These are phyloP conservation scores for Yamadazyma spencermartinsiae DNA, from an alignment of 1,139 yeast genomes.

Conservation along the genomic window DNA sequence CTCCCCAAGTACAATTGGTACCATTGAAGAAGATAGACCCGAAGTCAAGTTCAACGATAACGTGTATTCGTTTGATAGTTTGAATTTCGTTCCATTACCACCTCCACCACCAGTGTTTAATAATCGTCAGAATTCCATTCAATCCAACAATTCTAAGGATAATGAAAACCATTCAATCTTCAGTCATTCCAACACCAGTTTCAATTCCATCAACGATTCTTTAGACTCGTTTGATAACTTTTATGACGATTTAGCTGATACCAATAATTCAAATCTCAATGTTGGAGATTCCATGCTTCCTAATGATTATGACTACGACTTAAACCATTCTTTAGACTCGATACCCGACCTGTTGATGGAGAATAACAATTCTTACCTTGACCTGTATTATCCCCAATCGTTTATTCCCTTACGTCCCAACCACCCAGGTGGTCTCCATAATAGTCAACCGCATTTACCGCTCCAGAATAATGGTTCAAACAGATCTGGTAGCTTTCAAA, in stretches of 20 bases:
- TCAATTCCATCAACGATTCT: slow-evolving; percentile 15
- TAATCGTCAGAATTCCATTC: slow-evolving; percentile 18
- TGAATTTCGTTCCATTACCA: slow-evolving; percentile 19
- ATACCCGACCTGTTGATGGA: slow-evolving; percentile 23
- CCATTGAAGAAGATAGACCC: slow-evolving; percentile 16
- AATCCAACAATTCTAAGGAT: slow-evolving; percentile 15
- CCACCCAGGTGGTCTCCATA: slow-evolving; percentile 6
- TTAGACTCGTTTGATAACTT: slow-evolving; percentile 21
- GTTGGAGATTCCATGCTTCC: neutral
- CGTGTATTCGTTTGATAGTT: slow-evolving; percentile 4
- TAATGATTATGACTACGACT: slow-evolving; percentile 27
- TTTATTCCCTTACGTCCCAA: slow-evolving; percentile 3
- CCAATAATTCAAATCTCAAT: neutral
- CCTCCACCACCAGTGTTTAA: slow-evolving; percentile 25
- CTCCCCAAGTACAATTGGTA: slow-evolving; percentile 18
- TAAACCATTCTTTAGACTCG: slow-evolving; percentile 30
- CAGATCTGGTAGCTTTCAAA: slow-evolving; percentile 8
- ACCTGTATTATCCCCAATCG: neutral
- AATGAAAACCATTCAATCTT: slow-evolving; percentile 23
- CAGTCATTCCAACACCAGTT: slow-evolving; percentile 22
- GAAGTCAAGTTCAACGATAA: slow-evolving; percentile 9
- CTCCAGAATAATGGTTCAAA: neutral
- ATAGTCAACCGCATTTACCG: slow-evolving; percentile 4
- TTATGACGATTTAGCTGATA: slow-evolving; percentile 14
- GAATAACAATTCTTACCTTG: slow-evolving; percentile 4